Evolutionary conservation across 139 green algal genomes (phyloP), one percentile per base, ranked within the genome.

Genomic region (Chlamydomonas incerta): DNA sequence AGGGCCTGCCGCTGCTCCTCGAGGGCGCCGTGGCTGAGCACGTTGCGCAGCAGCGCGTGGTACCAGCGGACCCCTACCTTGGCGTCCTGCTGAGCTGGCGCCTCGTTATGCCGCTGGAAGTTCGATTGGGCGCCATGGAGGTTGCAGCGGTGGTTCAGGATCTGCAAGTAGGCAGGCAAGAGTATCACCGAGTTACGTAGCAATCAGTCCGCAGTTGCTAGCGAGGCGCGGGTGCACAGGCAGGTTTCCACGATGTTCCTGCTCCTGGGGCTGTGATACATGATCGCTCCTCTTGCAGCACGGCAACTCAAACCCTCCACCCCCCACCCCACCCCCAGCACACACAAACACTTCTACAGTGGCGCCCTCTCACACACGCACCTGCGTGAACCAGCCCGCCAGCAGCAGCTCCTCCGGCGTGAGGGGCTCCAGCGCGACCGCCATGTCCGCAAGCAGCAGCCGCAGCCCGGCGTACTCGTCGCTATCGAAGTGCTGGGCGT

Each of bases 351-450:
- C 33, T 29, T 52, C 21, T 13, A 52, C 13, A 9, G 6, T 41
- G 6, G 65, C 20, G 10, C 41, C 11, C 29, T 6, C 10, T 71
- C 29, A 20, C 41, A 41, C 24, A 20, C 13, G 13, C 21, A 79
- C 72, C 47, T 79, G 46, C 6, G 20, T 46, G 47, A 79, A 79
- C 72, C 72, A 79, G 28, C n/a, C 72, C 47, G 72, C 72, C 72
- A 47, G 1, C 72, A 63, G 72, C 72, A 79, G 72, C 72, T 20
- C 47, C 6, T 65, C 72, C 72, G 72, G 72, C 72, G 72, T 79
- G 14, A 79, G 73, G n/a, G n/a, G n/a, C n/a, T 14, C 52, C 73
- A 80, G 11, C 23, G 73, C 73, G 31, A 31, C 50, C 21, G 73
- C n/a, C n/a, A n/a, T n/a, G n/a, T n/a, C n/a, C n/a, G n/a, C n/a